Evolutionary conservation across 2,329 filamentous ascomycete genomes (phyloP), one percentile per base, ranked within the genome.

Genomic region (Colletotrichum lentis): DNA sequence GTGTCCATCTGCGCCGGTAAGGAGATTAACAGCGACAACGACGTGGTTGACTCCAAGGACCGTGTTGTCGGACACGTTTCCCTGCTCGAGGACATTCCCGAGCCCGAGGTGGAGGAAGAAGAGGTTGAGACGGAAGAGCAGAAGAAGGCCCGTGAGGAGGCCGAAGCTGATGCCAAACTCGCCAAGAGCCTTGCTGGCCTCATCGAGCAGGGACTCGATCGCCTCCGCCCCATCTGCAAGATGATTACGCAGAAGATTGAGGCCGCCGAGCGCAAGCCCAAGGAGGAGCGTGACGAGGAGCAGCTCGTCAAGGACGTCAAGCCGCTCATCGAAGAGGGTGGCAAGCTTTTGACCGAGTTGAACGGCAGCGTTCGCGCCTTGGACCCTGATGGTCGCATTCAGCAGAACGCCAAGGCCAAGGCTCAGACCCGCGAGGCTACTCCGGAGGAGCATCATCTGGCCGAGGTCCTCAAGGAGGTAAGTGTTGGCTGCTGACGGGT

Each of bases 281-380:
- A 93, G 79, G 92, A 96, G 5, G 93, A 97, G 73, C 89, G 95
- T 27, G 93, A 97, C 75, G 94, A 97, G 77, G 93, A 97, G 75
- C 87, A 92, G 73, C 88, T 97, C 5, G 94, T 97, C 75, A 88
- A 92, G 77, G 86, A 94, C 66, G 93, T 97, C 74, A 92, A 91
- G 79, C 94, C 94, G 1, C 85, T 97, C 16, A 93, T 97, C 75
- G 94, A 97, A 78, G 91, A 97, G 78, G 94, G 90, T 55, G 87
- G 89, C 62, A 89, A 88, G 72, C 93, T 96, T 75, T 85, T 97
- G 16, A 90, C 90, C 73, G 94, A 97, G 79, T 90, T 91, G 79
- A 96, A 97, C 76, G 93, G 94, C 60, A 85, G 91, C 8, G 93
- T 97, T 73, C 92, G 94, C 41, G 93, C 91, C 7, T 88, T 97